Conservation (phyloP, 1,284 basidiomycete genomes). For the Moniliophthora roreri region DNA sequence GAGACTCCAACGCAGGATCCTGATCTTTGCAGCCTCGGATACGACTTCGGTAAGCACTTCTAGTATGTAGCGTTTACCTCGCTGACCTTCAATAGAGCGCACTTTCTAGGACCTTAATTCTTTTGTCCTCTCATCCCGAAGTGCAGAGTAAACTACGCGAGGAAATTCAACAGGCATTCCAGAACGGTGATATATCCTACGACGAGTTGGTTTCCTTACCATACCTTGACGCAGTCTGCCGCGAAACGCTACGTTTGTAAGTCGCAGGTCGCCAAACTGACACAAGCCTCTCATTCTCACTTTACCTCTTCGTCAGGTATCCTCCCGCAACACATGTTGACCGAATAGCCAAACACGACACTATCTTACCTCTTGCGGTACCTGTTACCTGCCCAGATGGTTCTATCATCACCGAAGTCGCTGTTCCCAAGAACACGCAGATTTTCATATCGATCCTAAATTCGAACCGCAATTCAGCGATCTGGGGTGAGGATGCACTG, state of each 20-base stretch:
- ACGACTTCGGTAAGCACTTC: constrained; percentile 23
- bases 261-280: constrained; percentile 13
- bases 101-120: constrained; percentile 22
- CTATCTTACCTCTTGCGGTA: constrained; percentile 20
- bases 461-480: constrained; percentile 26
- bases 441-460: constrained; percentile 26
- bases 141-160: constrained; percentile 22
- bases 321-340: neutral
- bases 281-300: constrained; percentile 23
- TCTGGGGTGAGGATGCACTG: constrained; percentile 33
- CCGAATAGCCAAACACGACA: constrained; percentile 19
- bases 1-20: constrained; percentile 17
- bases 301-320: neutral
- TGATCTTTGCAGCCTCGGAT: constrained; percentile 30
- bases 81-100: constrained; percentile 14
- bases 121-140: constrained; percentile 22
- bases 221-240: constrained; percentile 33
- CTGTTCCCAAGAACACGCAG: constrained; percentile 22
- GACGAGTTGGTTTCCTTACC: constrained; percentile 31
- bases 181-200: constrained; percentile 23
- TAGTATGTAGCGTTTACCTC: neutral
- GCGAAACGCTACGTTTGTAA: constrained; percentile 33
- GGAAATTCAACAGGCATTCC: constrained; percentile 20
- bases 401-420: constrained; percentile 22
- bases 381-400: constrained; percentile 26